Conservation (phyloP, 2,329 filamentous ascomycete species). For the Furcasterigmium furcatum region DNA sequence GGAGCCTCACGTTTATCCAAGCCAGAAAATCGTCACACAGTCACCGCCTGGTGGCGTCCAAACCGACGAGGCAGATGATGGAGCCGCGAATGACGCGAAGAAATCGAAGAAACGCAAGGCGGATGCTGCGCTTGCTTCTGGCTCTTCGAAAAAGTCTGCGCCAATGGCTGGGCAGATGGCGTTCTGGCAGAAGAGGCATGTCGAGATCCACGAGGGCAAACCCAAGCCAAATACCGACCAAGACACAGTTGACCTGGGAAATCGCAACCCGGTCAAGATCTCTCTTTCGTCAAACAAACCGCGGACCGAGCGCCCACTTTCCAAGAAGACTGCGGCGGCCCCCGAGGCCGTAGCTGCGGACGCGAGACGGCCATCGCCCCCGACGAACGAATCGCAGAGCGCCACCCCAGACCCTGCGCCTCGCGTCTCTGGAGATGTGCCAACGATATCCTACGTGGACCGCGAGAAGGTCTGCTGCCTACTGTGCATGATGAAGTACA, state of each 20-base stretch:
- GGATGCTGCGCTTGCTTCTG: slow-evolving; percentile 26
- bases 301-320: slow-evolving; percentile 15
- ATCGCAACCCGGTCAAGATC: slow-evolving; percentile 15
- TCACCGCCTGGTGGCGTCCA: slow-evolving; percentile 39
- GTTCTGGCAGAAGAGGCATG: slow-evolving; percentile 40
- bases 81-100: slow-evolving; percentile 22
- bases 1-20: slow-evolving; percentile 71
- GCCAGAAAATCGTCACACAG: slow-evolving; percentile 56
- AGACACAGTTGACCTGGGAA: slow-evolving; percentile 1
- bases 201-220: slow-evolving; percentile 29
- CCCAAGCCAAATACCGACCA: not conserved
- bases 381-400: not conserved
- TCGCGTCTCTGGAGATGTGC: not conserved
- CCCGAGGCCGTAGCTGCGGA: slow-evolving; percentile 3
- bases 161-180: slow-evolving; percentile 41
- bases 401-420: slow-evolving; percentile 9
- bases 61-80: slow-evolving; percentile 32
- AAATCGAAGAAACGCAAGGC: slow-evolving; percentile 53
- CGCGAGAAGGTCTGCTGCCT: slow-evolving; percentile 42
- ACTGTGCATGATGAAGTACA: slow-evolving; percentile 44
- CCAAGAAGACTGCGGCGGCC: slow-evolving; percentile 27
- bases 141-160: slow-evolving; percentile 29
- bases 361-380: not conserved
- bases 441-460: slow-evolving; percentile 53
- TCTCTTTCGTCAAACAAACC: slow-evolving; percentile 7